Conservation (phyloP, 495 filamentous ascomycete genomes). For the Penicillium soppii region DNA sequence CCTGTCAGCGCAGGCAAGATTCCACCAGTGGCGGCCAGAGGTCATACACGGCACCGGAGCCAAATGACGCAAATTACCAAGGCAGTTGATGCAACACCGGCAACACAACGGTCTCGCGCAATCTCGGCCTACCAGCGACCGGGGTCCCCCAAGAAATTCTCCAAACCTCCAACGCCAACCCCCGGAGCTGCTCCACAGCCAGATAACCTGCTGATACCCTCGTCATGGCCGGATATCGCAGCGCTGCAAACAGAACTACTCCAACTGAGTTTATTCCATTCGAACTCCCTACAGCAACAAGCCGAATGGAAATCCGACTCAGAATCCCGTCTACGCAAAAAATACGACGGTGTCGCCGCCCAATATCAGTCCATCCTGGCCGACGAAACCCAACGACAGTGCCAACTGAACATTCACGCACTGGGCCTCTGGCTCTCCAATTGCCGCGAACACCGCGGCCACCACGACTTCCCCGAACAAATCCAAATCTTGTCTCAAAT, state of each 20-base stretch:
- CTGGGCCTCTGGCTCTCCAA: conserved; percentile 41
- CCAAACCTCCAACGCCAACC: conserved; percentile 54
- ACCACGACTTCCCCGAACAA: conserved; percentile 36
- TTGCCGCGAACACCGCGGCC: conserved; percentile 27
- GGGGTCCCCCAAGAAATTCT: conserved; percentile 63
- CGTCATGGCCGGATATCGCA: conserved; percentile 56
- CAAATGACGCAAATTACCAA: conserved; percentile 30
- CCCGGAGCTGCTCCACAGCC: conserved; percentile 9
- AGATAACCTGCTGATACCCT: conserved; percentile 27
- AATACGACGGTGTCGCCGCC: conserved; percentile 38
- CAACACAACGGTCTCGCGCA: conserved; percentile 41
- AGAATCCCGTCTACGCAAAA: conserved; percentile 32
- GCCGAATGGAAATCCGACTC: conserved; percentile 37
- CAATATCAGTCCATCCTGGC: conserved; percentile 33
- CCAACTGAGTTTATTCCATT: conserved; percentile 69
- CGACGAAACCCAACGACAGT: conserved; percentile 39
- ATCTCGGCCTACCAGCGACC: conserved; percentile 71
- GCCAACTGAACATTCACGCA: conserved; percentile 39
- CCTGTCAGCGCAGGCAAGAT: conserved; percentile 19
- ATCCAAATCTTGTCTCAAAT: conserved; percentile 44
- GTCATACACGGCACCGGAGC: conserved; percentile 39
- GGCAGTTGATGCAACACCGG: conserved; percentile 11
- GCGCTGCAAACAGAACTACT: conserved; percentile 70
- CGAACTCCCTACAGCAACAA: conserved; percentile 32
- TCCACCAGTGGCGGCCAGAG: conserved; percentile 16